Evolutionary conservation across 805 yeast species (phyloP).

Genomic region (Soucietia sequanensis): DNA sequence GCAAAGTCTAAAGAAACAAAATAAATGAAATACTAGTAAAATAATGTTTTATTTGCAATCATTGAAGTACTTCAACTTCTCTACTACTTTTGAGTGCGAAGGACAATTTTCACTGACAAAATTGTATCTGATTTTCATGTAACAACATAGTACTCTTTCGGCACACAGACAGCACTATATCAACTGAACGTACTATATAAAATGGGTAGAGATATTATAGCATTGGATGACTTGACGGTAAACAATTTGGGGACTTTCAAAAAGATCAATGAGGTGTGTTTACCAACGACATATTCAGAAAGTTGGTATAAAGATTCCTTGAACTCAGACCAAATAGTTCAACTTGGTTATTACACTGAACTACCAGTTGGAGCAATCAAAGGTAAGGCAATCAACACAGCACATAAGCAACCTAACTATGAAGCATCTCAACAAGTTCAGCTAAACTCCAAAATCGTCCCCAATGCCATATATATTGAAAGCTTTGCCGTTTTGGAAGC

Average conservation of each 20-base stretch:
- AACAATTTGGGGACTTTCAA: conserved; percentile 61
- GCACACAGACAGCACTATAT: too few relatives aligned
- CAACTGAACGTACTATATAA: too few relatives aligned
- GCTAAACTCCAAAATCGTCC: conserved; percentile 28
- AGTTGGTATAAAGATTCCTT: conserved; percentile 51
- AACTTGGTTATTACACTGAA: conserved; percentile 67
- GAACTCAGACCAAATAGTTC: conserved; percentile 49
- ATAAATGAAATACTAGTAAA: too few relatives aligned
- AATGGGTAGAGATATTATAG: conserved; percentile 45
- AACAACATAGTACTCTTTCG: too few relatives aligned
- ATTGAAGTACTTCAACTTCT: too few relatives aligned
- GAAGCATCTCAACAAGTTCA: conserved; percentile 21
- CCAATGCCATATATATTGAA: conserved; percentile 62
- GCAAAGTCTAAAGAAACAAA: too few relatives aligned
- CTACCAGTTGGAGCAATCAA: conserved; percentile 79
- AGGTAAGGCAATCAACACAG: conserved; percentile 48
- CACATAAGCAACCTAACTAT: conserved; percentile 33
- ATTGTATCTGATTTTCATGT: too few relatives aligned
- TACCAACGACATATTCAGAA: conserved; percentile 53
- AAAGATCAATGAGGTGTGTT: conserved; percentile 50
- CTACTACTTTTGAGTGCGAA: too few relatives aligned
- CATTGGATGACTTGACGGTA: conserved; percentile 56
- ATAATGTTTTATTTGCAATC: too few relatives aligned
- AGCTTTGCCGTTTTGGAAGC: conserved; percentile 64
- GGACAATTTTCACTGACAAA: too few relatives aligned